These are phyloP conservation scores for Trichoderma koningiopsis DNA, from an alignment of 2,329 filamentous ascomycete species.

Conservation along the genomic window DNA sequence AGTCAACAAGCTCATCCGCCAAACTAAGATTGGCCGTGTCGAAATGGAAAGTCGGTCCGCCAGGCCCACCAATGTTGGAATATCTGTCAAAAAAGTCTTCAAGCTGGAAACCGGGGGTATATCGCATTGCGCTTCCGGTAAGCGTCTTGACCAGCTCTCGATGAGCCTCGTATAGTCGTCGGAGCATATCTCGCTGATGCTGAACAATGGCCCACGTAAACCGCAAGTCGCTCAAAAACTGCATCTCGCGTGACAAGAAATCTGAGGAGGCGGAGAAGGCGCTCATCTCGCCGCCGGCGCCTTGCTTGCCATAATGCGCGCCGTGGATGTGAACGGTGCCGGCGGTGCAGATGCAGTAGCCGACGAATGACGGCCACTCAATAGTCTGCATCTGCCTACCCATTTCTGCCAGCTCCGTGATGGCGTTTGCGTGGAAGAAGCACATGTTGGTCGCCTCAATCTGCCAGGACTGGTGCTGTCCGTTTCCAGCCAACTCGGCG, in stretches of 20 bases:
- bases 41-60: constrained; percentile 63
- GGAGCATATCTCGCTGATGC: constrained; percentile 77
- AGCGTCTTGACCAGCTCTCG: constrained; percentile 75
- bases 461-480: constrained; percentile 89
- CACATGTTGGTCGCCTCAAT: constrained; percentile 89
- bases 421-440: constrained; percentile 83
- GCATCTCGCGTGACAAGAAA: constrained; percentile 76
- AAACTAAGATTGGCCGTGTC: constrained; percentile 76
- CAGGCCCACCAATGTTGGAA: constrained; percentile 55
- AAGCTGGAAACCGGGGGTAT: constrained; percentile 77
- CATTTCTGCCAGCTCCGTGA: constrained; percentile 78
- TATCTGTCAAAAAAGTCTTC: constrained; percentile 90
- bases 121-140: constrained; percentile 65
- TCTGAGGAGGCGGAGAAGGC: constrained; percentile 66
- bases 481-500: constrained; percentile 74
- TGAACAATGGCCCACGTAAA: constrained; percentile 77
- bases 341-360: constrained; percentile 83
- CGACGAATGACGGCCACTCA: constrained; percentile 85
- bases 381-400: constrained; percentile 73
- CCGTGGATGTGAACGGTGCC: constrained; percentile 89
- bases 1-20: constrained; percentile 65
- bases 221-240: constrained; percentile 73
- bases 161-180: constrained; percentile 77
- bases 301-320: constrained; percentile 69
- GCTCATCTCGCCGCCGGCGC: constrained; percentile 56